Base-by-base conservation (phyloP, 805 yeast genomes). In the Yarrowia bubula region DNA sequence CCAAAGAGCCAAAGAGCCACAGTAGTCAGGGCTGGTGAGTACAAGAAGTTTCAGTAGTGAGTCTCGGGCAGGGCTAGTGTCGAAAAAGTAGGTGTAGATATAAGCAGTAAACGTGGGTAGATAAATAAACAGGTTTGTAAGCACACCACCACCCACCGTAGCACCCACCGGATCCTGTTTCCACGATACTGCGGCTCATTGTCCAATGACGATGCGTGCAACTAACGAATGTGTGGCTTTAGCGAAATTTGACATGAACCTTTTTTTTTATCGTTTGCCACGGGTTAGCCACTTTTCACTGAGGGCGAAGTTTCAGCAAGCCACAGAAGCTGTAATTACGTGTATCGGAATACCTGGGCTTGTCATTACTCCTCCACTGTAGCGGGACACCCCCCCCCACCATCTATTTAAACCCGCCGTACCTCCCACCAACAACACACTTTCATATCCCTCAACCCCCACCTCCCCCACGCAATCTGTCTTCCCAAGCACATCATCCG, bases 141-240 rank as follows among this genome's bases (percentile, higher is more conserved):
- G n/a, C n/a, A n/a, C 28, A 22, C 28, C 28, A 22, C 28, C 28
- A 22, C 28, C 28, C 28, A 22, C 28, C 28, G 5, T 5, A 22
- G 5, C 28, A 22, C 28, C 28, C 4, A 22, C 28, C 28, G 28
- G 28, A 22, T 22, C 28, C 5, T 22, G 28, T 22, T 22, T 22
- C 28, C 28, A 22, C 28, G 28, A 22, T 22, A 33, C 50, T 44
- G 50, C 50, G 50, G 47, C 47, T 43, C 17, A 41, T 41, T 28
- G 31, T 6, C 50, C 50, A 47, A 47, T 47, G 9, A 32, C 5
- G 3, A 4, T 33, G 7, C 22, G 6, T 10, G 15, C 28, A 47
- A 47, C 53, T 47, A 47, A 47, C 53, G 53, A 35, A 46, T 47
- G 39, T 47, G 53, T 47, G 53, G 53, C 53, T 47, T 22, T 47